Conservation (phyloP, 768 basidiomycete genomes). For the Leccinum disarticulatum region DNA sequence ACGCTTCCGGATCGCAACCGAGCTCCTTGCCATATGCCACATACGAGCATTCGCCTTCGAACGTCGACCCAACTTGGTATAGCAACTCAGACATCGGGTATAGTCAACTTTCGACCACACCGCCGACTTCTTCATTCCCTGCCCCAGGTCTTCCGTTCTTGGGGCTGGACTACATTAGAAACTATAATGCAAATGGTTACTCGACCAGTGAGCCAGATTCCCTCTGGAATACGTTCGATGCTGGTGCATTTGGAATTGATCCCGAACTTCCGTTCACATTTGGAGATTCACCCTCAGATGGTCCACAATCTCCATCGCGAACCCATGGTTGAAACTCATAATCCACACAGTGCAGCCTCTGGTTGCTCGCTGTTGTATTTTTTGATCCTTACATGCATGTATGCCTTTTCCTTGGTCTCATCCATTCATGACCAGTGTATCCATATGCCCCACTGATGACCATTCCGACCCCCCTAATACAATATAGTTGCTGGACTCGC, state of each 20-base stretch:
- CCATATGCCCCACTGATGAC: constrained; percentile 28
- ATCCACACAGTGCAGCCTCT: background rate
- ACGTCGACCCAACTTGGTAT: constrained; percentile 41
- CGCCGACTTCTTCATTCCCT: constrained; percentile 64
- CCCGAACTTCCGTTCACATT: constrained; percentile 75
- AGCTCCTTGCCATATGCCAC: constrained; percentile 42
- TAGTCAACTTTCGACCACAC: constrained; percentile 52
- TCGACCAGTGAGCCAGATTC: constrained; percentile 39
- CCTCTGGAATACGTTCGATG: constrained; percentile 64
- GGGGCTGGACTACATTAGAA: constrained; percentile 81
- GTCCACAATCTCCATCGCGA: constrained; percentile 28
- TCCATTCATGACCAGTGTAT: constrained; percentile 27
- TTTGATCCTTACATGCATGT: constrained; percentile 17
- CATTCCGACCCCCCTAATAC: constrained; percentile 17
- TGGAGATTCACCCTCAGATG: constrained; percentile 35
- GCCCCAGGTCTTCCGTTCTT: constrained; percentile 79
- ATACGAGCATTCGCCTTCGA: constrained; percentile 43
- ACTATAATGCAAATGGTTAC: constrained; percentile 56
- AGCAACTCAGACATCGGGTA: constrained; percentile 37
- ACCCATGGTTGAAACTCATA: constrained; percentile 17
- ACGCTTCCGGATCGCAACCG: constrained; percentile 38
- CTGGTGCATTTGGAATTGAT: constrained; percentile 70
- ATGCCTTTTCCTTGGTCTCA: constrained; percentile 1
- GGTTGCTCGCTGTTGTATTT: constrained; percentile 12
- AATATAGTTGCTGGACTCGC: constrained; percentile 26